phyloP scores from a whole-genome alignment of 176 grass and related monocot species.

The Guadua angustifolia region DNA sequence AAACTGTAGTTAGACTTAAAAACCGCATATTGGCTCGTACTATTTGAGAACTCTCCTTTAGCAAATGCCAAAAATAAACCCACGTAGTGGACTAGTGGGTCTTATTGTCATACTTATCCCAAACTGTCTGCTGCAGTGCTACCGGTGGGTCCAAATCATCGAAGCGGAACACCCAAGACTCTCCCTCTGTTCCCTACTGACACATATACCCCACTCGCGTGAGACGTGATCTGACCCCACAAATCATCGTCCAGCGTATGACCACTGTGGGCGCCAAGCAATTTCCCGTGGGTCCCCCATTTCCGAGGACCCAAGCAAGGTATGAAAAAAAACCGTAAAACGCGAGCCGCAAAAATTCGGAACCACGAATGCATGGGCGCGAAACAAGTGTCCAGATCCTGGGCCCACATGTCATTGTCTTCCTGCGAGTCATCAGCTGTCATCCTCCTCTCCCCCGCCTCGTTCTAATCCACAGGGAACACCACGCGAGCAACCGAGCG shows the following conservation, averaged over 20 bases:
- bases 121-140: no score
- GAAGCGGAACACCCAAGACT: no score
- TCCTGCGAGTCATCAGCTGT: constrained; percentile 30
- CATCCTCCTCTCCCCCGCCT: background rate
- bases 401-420: constrained; percentile 41
- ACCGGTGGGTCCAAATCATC: no score
- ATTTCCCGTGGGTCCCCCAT: constrained; percentile 18
- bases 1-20: no score
- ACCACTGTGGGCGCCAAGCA: background rate
- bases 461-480: constrained; percentile 50
- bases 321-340: background rate
- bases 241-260: background rate
- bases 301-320: constrained; percentile 39
- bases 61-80: no score
- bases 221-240: background rate
- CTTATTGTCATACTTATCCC: no score
- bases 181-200: background rate
- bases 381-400: background rate
- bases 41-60: no score
- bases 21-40: no score
- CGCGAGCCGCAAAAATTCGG: background rate
- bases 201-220: background rate
- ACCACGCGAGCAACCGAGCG: constrained; percentile 29
- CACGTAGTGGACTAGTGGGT: no score
- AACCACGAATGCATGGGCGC: constrained; percentile 12